Base-by-base conservation (phyloP, 208 protist genomes). In the Borovskyia barvae region DNA sequence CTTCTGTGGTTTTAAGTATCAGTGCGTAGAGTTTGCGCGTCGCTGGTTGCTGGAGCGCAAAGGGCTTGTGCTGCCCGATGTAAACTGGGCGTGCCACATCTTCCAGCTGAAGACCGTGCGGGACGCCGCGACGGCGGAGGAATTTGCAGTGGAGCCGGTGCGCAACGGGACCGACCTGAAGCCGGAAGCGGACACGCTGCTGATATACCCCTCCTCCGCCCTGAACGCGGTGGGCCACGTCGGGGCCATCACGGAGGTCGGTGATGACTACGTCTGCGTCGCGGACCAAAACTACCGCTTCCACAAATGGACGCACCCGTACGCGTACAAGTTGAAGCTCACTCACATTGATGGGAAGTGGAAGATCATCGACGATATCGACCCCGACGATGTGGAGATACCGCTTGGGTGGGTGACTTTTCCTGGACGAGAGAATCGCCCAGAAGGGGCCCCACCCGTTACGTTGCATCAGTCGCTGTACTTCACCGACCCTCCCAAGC, bases 1-100 rank as follows among this genome's bases (percentile, higher is more conserved):
- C 40, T 93, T 90, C 56, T 92, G 70, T 60, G 89, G 89, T 30
- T 95, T 87, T 64, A 93, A 93, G 72, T 95, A 92, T 56, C 89
- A 95, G 63, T 95, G 85, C 51, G 85, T 93, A 17, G 89, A 95
- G 67, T 95, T 93, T 43, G 89, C 85, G 9, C 89, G 89, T 15
- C 89, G 89, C 33, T 92, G 85, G 84, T 57, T 95, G 40, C 77
- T 80, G 59, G 72, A 88, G 67, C 73, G 77, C 30, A 95, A 95
- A 49, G 74, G 74, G 0, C 73, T 95, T 17, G 64, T 90, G 53
- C 77, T 95, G 5, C 83, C 82, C 5, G 84, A 95, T 14, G 76
- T 95, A 12, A 77, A 85, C 47, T 90, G 82, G 83, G 89, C 89
- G 8, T 83, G 75, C 47, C 76, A 95, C 59, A 90, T 91, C 47